Evolutionary conservation across 495 filamentous ascomycete genomes (phyloP), one percentile per base, ranked within the genome.

Genomic region (Aspergillus bertholletiae): DNA sequence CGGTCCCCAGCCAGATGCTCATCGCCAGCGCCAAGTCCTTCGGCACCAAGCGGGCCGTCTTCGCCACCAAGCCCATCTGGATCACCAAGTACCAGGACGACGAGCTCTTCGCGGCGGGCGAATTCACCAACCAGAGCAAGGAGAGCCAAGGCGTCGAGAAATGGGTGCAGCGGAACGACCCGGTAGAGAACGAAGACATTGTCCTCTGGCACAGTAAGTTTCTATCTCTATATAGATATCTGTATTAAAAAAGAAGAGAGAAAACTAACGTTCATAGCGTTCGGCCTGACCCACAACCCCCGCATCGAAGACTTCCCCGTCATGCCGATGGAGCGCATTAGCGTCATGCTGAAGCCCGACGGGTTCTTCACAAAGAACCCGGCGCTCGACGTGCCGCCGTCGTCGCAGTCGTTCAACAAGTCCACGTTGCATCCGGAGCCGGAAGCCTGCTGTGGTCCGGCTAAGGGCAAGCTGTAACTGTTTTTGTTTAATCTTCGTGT

Each of bases 81-180:
- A 84, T 93, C 6, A 92, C 89, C 1, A 81, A 80, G 20, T 88
- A 95, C 66, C 76, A 73, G 39, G 91, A 95, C 51, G 83, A 78
- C 7, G 92, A 96, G 67, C 70, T 95, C 5, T 96, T 84, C 63
- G 84, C 92, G 0, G 90, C 85, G 7, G 92, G 92, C 7, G 81
- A 85, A 63, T 96, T 91, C 68, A 96, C 92, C 3, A 96, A 95
- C 64, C 92, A 96, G 73, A 87, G 83, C 32, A 74, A 80, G 27
- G 82, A 81, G 15, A 88, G 86, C 0, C 61, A 73, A 11, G 82
- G 82, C 5, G 80, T 85, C 5, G 74, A 83, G 37, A 68, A 71
- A 0, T 84, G 78, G 78, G 78, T 80, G 0, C 63, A 68, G 21
- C 68, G 82, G 8, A 71, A 73, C 5, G 82, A 84, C 9, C 63